Evolutionary conservation across 495 filamentous ascomycete genomes (phyloP).

Genomic region (Collariella sp.): DNA sequence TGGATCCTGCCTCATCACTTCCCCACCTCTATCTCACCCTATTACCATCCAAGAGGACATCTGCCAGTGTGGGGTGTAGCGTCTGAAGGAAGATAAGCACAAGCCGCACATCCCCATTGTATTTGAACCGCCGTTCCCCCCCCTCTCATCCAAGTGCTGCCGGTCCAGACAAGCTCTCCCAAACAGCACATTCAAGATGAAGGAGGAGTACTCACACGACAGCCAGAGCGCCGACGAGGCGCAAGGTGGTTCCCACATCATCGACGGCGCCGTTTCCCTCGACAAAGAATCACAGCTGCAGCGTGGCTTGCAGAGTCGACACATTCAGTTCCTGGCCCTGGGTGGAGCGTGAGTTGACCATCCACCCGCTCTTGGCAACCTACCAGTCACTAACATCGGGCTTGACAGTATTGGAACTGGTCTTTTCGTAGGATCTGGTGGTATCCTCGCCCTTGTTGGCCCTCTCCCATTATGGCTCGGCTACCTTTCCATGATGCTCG

Average conservation of each 20-base stretch:
- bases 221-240: slow-evolving; percentile 10
- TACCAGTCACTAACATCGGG: background rate
- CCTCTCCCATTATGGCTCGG: slow-evolving; percentile 45
- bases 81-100: background rate
- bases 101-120: background rate
- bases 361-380: too few species aligned
- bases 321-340: slow-evolving; percentile 66
- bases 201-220: background rate
- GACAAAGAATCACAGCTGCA: slow-evolving; percentile 32
- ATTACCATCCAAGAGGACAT: background rate
- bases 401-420: slow-evolving; percentile 52
- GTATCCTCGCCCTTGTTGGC: slow-evolving; percentile 38
- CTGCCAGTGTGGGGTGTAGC: background rate
- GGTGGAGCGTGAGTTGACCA: slow-evolving; percentile 42
- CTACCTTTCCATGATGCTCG: slow-evolving; percentile 40
- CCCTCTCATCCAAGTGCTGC: background rate
- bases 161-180: background rate
- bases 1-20: background rate
- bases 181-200: background rate
- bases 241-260: background rate
- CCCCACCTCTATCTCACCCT: background rate
- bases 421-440: slow-evolving; percentile 46
- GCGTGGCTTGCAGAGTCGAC: slow-evolving; percentile 57
- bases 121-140: background rate
- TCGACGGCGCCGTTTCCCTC: slow-evolving; percentile 21